Conservation (phyloP, 352 stramenopile genomes). For the Halophytophthora batemanensis region DNA sequence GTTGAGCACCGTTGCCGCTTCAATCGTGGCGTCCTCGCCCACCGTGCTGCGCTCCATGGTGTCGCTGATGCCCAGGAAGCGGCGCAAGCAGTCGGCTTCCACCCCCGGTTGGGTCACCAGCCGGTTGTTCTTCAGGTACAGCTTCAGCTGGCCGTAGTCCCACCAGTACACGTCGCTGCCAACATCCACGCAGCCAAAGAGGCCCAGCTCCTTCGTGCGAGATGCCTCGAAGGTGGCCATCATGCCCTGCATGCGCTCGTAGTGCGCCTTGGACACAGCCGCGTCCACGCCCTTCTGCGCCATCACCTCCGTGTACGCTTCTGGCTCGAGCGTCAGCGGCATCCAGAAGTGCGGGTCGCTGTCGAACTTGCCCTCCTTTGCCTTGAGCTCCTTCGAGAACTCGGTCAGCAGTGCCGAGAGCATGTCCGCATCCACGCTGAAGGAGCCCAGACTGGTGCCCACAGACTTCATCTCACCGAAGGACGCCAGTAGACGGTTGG, state of each 20-base stretch:
- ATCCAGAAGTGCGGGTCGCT: slow-evolving; percentile 99
- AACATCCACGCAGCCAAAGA: slow-evolving; percentile 98
- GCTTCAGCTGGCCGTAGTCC: slow-evolving; percentile 98
- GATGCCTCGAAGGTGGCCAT: slow-evolving; percentile 79
- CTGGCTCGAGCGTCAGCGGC: slow-evolving; percentile 92
- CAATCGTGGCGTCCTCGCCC: slow-evolving; percentile 48
- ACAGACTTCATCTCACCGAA: slow-evolving; percentile 95
- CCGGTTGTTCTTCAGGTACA: slow-evolving; percentile 97
- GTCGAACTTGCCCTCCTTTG: slow-evolving; percentile 94
- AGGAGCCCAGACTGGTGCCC: slow-evolving; percentile 94
- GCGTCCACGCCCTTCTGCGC: slow-evolving; percentile 89
- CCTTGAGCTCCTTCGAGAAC: slow-evolving; percentile 87
- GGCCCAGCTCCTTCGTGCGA: slow-evolving; percentile 60
- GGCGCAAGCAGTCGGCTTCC: slow-evolving; percentile 75
- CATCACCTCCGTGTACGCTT: slow-evolving; percentile 94
- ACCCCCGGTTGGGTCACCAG: slow-evolving; percentile 89
- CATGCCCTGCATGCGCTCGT: slow-evolving; percentile 92
- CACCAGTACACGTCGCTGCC: slow-evolving; percentile 97
- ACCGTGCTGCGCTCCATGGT: slow-evolving; percentile 74
- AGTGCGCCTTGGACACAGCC: slow-evolving; percentile 75
- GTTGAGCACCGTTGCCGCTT: slow-evolving; percentile 77
- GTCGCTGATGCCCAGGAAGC: slow-evolving; percentile 80
- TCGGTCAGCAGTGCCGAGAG: slow-evolving; percentile 90
- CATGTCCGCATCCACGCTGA: slow-evolving; percentile 94
- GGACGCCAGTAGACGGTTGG: slow-evolving; percentile 89